Evolutionary conservation across 805 yeast genomes (phyloP).

Genomic region (Kluyveromyces nonfermentans): DNA sequence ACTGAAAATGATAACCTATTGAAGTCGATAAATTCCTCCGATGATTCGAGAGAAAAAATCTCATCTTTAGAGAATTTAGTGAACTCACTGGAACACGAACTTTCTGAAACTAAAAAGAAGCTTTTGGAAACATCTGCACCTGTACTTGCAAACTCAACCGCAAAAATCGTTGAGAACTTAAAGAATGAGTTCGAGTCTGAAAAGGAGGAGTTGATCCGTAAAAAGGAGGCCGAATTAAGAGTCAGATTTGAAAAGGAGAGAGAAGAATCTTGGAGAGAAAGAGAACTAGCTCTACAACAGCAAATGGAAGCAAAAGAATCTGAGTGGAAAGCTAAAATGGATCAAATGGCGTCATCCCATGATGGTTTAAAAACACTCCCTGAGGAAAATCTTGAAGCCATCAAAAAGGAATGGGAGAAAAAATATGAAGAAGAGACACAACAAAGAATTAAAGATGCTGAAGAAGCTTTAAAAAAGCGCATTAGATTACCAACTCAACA

Average conservation of each 20-base stretch:
- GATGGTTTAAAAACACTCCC: constrained; percentile 10
- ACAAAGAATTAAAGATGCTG: constrained; percentile 32
- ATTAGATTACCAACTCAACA: constrained; percentile 40
- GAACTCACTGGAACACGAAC: constrained; percentile 16
- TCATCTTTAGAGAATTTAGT: constrained; percentile 16
- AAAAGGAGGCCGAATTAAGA: constrained; percentile 15
- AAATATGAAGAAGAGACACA: constrained; percentile 25
- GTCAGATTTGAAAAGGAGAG: constrained; percentile 20
- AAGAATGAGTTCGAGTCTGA: constrained; percentile 22
- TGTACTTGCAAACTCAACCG: constrained; percentile 28
- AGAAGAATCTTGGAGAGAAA: constrained; percentile 8
- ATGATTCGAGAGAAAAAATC: constrained; percentile 14
- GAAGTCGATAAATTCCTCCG: constrained; percentile 11
- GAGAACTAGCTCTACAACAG: constrained; percentile 16
- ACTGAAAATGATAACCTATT: neutral
- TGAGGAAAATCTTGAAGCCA: constrained; percentile 9
- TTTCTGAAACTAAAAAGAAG: constrained; percentile 11
- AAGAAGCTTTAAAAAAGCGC: constrained; percentile 39
- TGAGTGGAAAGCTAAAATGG: neutral
- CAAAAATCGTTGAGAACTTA: constrained; percentile 22
- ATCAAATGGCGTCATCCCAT: neutral
- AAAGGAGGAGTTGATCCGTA: constrained; percentile 13
- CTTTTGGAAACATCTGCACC: constrained; percentile 30
- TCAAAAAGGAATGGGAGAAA: constrained; percentile 31
- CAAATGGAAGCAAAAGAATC: constrained; percentile 14